A percentile compares a stretch with the other conserved stretches of the same genome.
phyloP scores from a whole-genome alignment of 257 asterid genomes.

The Ballota nigra region DNA sequence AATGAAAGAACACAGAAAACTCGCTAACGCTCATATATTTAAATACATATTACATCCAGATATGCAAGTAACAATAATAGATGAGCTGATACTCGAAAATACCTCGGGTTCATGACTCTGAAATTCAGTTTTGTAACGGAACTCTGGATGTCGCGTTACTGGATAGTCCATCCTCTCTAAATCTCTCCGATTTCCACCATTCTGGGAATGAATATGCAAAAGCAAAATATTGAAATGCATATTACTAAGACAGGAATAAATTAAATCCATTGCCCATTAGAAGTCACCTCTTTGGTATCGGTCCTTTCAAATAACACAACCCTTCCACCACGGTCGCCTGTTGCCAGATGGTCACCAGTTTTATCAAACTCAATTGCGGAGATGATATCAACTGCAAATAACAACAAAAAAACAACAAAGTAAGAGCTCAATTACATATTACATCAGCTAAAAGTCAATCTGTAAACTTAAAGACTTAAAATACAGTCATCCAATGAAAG shows the following conservation, averaged over 20 bases:
- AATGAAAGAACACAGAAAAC: neutral
- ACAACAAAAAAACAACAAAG: conserved; percentile 22
- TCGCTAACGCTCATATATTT: conserved; percentile 3
- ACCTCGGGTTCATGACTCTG: conserved; percentile 99
- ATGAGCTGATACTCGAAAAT: conserved; percentile 18
- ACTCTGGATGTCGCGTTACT: conserved; percentile 70
- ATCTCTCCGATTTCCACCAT: conserved; percentile 61
- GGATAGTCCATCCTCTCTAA: conserved; percentile 68
- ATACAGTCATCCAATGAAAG: neutral
- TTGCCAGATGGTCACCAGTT: conserved; percentile 79
- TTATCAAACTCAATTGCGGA: conserved; percentile 81
- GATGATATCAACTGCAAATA: conserved; percentile 74
- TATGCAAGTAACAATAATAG: too few relatives aligned
- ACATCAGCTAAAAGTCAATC: conserved; percentile 9
- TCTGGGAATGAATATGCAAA: conserved; percentile 37
- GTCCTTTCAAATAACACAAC: conserved; percentile 84
- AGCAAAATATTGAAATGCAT: conserved; percentile 1
- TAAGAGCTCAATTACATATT: conserved; percentile 9
- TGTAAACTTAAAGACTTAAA: neutral
- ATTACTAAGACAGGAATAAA: conserved; percentile 17
- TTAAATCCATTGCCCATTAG: conserved; percentile 14
- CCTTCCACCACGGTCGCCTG: conserved; percentile 95
- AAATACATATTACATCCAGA: neutral
- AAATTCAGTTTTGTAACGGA: conserved; percentile 84
- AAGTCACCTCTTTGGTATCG: conserved; percentile 64